Evolutionary conservation across 148 eudicot species (phyloP).

Genomic region (Vaccinium myrtillus): DNA sequence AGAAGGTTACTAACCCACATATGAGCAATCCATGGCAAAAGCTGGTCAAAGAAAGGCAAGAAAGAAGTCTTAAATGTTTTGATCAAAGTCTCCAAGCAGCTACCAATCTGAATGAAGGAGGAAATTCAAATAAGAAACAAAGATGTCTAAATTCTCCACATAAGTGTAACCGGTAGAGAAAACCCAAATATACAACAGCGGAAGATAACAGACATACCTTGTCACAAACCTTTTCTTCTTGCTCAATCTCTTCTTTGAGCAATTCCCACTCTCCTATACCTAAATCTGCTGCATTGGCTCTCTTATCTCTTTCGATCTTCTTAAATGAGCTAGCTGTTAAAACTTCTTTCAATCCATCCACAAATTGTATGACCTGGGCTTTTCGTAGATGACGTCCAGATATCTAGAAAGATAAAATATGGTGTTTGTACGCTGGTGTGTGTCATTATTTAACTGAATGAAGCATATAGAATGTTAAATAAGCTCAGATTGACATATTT

Average conservation of each 20-base stretch:
- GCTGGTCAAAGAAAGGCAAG: conserved; percentile 47
- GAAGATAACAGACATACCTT: background rate
- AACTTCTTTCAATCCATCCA: conserved; percentile 37
- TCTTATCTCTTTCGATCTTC: conserved; percentile 37
- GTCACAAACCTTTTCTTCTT: conserved; percentile 30
- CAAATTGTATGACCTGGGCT: conserved; percentile 37
- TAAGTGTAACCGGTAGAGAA: background rate
- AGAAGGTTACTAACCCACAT: conserved; percentile 42
- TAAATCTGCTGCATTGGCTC: conserved; percentile 44
- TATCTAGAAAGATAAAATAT: conserved; percentile 16
- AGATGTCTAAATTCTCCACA: background rate
- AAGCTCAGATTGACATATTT: background rate
- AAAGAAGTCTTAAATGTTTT: conserved; percentile 45
- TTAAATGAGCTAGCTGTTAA: conserved; percentile 38
- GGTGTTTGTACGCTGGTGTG: background rate
- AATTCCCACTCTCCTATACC: conserved; percentile 42
- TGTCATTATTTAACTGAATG: background rate
- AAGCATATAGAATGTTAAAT: background rate
- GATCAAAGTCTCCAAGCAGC: conserved; percentile 45
- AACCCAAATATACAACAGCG: background rate
- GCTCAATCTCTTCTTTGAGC: conserved; percentile 47
- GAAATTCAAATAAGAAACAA: background rate
- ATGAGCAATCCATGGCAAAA: conserved; percentile 37
- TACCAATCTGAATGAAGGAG: conserved; percentile 34
- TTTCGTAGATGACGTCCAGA: conserved; percentile 38